These are phyloP conservation scores for Rhizophagus clarus DNA, from an alignment of 192 early-diverging fungal genomes.

Conservation along the genomic window DNA sequence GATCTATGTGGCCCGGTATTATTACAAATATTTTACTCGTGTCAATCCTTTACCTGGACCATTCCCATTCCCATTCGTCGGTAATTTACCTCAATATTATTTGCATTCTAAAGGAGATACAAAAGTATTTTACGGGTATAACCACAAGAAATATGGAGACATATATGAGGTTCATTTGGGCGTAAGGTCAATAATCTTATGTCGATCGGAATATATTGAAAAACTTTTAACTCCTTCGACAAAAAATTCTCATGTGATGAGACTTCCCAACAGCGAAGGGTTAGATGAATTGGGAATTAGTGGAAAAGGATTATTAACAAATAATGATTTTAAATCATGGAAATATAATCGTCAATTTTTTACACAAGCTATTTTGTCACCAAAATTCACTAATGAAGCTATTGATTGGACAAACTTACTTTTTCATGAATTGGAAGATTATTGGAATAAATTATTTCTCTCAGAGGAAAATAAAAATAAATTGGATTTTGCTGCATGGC, in stretches of 20 bases:
- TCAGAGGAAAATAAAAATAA: background rate
- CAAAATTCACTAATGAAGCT: background rate
- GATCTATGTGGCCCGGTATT: no score
- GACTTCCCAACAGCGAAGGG: background rate
- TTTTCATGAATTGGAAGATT: background rate
- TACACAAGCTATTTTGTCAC: background rate
- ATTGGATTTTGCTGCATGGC: slow-evolving; percentile 8
- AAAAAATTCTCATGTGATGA: slow-evolving; percentile 9
- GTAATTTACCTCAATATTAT: no score
- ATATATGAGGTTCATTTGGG: slow-evolving; percentile 1
- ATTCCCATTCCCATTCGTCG: no score
- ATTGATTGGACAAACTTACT: background rate
- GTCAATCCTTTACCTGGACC: no score
- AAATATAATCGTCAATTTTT: slow-evolving; percentile 18
- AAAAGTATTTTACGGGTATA: no score
- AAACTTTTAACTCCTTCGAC: slow-evolving; percentile 5
- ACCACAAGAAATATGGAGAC: slow-evolving; percentile 21
- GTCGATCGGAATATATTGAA: background rate
- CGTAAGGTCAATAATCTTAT: background rate
- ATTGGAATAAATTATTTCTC: background rate
- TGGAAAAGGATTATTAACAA: background rate
- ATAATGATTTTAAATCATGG: background rate
- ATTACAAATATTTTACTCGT: no score
- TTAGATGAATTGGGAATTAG: background rate
- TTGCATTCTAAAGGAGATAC: no score